These are phyloP conservation scores for Diutina mesorugosa DNA, from an alignment of 1,139 yeast genomes.

Conservation along the genomic window DNA sequence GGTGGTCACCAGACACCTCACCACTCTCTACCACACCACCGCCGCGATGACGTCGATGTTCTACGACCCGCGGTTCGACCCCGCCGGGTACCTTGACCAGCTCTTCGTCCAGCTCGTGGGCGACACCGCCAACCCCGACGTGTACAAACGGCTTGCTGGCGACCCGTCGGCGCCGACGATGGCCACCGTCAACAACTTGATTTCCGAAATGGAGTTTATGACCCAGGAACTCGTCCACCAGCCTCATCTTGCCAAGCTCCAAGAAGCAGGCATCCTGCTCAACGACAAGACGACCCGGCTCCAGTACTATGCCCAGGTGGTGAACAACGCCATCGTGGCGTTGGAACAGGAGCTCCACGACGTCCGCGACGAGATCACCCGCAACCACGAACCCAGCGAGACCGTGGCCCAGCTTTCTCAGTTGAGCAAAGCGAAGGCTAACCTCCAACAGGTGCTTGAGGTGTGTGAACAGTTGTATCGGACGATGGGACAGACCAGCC, in stretches of 20 bases:
- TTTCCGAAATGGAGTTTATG: background rate
- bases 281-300: constrained; percentile 1
- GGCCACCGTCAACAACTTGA: background rate
- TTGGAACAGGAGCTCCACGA: background rate
- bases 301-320: constrained; percentile 2
- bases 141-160: background rate
- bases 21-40: background rate
- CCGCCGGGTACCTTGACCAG: constrained; percentile 1
- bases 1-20: background rate
- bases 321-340: background rate
- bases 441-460: background rate
- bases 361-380: background rate
- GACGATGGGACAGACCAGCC: background rate
- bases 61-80: background rate
- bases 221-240: background rate
- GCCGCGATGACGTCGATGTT: constrained; percentile 1
- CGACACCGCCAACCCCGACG: background rate
- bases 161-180: background rate
- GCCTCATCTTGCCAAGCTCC: background rate
- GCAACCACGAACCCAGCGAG: background rate
- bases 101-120: background rate
- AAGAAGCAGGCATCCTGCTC: background rate
- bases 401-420: background rate
- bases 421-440: background rate
- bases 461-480: background rate